Percentiles rank a stretch among this genome's conserved stretches.
These are phyloP conservation scores for Spizellomyces punctatus DNA, from an alignment of 192 early-diverging fungal genomes.

Conservation along the genomic window DNA sequence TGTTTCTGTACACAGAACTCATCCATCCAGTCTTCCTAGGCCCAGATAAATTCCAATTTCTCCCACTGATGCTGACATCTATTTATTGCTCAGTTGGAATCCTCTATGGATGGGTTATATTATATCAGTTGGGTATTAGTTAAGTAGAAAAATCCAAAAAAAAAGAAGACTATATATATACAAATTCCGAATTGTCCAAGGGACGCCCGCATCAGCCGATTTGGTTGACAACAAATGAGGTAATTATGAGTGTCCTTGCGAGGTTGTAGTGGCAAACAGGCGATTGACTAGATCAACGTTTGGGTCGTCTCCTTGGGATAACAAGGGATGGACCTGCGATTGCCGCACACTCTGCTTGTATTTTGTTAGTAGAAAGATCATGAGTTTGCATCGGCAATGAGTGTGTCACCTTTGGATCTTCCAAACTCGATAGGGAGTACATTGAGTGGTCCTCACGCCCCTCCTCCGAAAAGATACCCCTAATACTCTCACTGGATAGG, in stretches of 20 bases:
- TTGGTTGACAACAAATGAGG: too few species aligned
- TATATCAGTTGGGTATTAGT: constrained; percentile 11
- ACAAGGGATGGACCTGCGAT: constrained; percentile 1
- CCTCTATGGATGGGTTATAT: constrained; percentile 53
- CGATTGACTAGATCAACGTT: constrained; percentile 36
- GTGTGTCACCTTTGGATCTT: too few species aligned
- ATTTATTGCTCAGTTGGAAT: constrained; percentile 78
- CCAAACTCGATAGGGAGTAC: too few species aligned
- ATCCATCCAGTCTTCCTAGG: constrained; percentile 55
- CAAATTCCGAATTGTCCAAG: too few species aligned
- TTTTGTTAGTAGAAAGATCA: too few species aligned
- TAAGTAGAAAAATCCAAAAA: too few species aligned
- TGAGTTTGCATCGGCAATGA: too few species aligned
- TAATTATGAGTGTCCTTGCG: too few species aligned
- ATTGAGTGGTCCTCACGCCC: background rate
- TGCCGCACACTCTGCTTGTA: background rate
- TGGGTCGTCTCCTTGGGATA: constrained; percentile 24
- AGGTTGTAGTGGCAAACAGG: constrained; percentile 20
- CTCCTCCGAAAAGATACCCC: constrained; percentile 19
- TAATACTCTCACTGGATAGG: constrained; percentile 28
- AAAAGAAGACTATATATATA: too few species aligned
- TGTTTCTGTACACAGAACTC: constrained; percentile 61
- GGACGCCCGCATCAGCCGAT: too few species aligned
- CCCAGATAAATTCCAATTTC: constrained; percentile 62
- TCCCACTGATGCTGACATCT: constrained; percentile 81